A percentile compares a stretch with the other conserved stretches of the same genome.
Conservation (phyloP, 2,329 filamentous ascomycete genomes). For the Aspergillus sp. region DNA sequence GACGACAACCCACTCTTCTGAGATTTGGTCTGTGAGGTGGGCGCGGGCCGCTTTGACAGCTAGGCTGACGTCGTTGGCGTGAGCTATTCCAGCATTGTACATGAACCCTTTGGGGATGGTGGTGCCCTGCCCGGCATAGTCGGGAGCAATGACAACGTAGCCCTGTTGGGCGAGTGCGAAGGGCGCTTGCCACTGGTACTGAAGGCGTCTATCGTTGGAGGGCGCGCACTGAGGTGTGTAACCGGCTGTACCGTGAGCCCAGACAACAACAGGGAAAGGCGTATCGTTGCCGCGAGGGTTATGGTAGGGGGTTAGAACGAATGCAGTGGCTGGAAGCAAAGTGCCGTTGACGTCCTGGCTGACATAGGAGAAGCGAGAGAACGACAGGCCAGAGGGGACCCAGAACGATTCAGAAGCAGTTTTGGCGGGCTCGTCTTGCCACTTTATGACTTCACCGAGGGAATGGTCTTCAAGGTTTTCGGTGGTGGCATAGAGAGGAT, state of each 20-base stretch:
- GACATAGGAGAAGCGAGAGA: slow-evolving; percentile 53
- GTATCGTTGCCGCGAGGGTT: slow-evolving; percentile 13
- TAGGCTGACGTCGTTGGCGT: slow-evolving; percentile 47
- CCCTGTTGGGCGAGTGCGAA: slow-evolving; percentile 44
- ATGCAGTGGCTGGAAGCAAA: slow-evolving; percentile 50
- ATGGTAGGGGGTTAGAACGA: slow-evolving; percentile 51
- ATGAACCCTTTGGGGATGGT: slow-evolving; percentile 37
- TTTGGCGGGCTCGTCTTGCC: background rate
- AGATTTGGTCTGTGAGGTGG: slow-evolving; percentile 40
- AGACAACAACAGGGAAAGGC: slow-evolving; percentile 34
- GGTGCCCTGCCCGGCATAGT: slow-evolving; percentile 26
- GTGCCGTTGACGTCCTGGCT: slow-evolving; percentile 48
- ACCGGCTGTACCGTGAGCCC: slow-evolving; percentile 49
- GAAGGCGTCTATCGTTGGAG: slow-evolving; percentile 42
- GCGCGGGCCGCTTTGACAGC: slow-evolving; percentile 48
- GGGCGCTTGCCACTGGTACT: slow-evolving; percentile 42
- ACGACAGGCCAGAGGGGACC: slow-evolving; percentile 17
- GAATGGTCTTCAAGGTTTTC: background rate
- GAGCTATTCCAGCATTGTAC: slow-evolving; percentile 39
- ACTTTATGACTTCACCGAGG: background rate
- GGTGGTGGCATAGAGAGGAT: background rate
- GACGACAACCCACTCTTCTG: slow-evolving; percentile 4
- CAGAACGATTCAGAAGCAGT: background rate
- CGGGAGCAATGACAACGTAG: slow-evolving; percentile 28
- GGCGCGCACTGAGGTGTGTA: slow-evolving; percentile 41